Conservation (phyloP, 1,284 basidiomycete species). For the Stygiomarasmius scandens region DNA sequence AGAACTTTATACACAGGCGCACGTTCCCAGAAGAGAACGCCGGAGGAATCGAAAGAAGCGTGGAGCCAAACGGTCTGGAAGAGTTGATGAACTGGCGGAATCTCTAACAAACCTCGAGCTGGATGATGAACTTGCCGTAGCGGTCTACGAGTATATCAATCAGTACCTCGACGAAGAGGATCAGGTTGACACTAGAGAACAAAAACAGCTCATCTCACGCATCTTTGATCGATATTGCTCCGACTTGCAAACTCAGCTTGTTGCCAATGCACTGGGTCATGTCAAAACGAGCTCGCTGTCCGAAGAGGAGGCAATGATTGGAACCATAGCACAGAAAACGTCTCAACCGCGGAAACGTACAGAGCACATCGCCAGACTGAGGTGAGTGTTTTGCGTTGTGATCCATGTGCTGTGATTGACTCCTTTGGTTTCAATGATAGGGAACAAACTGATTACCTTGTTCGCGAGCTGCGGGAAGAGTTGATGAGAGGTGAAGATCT, state of each 20-base stretch:
- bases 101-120: background rate
- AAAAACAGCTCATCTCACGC: slow-evolving; percentile 24
- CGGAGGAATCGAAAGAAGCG: background rate
- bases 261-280: slow-evolving; percentile 48
- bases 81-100: slow-evolving; percentile 3
- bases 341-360: slow-evolving; percentile 56
- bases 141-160: background rate
- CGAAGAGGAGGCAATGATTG: slow-evolving; percentile 64
- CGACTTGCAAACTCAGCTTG: slow-evolving; percentile 52
- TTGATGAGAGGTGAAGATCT: slow-evolving; percentile 48
- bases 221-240: slow-evolving; percentile 49
- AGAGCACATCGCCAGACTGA: slow-evolving; percentile 53
- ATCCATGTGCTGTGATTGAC: no score
- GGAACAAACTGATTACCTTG: slow-evolving; percentile 54
- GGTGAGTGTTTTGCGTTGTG: background rate
- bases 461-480: slow-evolving; percentile 48
- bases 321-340: slow-evolving; percentile 63
- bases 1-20: background rate
- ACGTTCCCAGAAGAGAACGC: background rate
- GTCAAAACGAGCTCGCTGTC: slow-evolving; percentile 45
- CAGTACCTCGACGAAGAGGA: slow-evolving; percentile 9
- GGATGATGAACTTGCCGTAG: background rate
- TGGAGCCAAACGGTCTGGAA: background rate
- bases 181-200: background rate
- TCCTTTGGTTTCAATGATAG: slow-evolving; percentile 26